Percentiles rank a stretch among this genome's conserved stretches.
Evolutionary conservation across 2,329 filamentous ascomycete species (phyloP).

Genomic region (Xylariales sp.): DNA sequence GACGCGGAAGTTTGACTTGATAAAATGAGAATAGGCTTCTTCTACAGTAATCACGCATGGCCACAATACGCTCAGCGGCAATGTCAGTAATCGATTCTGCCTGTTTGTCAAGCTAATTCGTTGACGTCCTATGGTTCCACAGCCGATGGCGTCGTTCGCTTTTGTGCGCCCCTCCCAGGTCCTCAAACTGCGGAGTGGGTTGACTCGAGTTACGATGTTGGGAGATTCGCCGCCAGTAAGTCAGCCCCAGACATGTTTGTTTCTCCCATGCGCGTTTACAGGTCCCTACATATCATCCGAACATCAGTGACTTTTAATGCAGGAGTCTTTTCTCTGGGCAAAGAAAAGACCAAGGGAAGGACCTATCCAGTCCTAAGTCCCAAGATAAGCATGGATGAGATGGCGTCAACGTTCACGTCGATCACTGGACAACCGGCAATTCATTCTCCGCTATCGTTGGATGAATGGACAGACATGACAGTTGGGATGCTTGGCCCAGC

Average conservation of each 20-base stretch:
- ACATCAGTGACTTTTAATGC: not conserved
- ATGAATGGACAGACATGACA: not conserved
- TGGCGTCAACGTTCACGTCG: not conserved
- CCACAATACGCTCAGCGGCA: not conserved
- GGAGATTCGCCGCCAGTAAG: not conserved
- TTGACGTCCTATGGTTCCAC: not conserved
- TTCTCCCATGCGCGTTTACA: too few species aligned
- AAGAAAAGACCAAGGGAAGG: not conserved
- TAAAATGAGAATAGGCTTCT: not conserved
- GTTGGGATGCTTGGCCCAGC: not conserved
- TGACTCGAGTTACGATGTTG: not conserved
- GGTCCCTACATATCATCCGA: not conserved
- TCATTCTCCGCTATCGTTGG: not conserved
- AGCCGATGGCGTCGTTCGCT: not conserved
- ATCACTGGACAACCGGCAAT: not conserved
- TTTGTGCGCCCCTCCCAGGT: not conserved
- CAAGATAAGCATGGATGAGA: not conserved
- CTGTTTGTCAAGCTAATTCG: not conserved
- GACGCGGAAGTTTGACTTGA: too few species aligned
- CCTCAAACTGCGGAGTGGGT: not conserved
- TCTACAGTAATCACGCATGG: not conserved
- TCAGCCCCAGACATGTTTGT: not conserved
- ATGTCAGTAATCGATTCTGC: not conserved
- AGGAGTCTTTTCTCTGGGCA: not conserved
- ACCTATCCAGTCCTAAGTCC: not conserved